Base-by-base conservation (phyloP, 78 protist genomes). In the Dictyostelium capitatum region DNA sequence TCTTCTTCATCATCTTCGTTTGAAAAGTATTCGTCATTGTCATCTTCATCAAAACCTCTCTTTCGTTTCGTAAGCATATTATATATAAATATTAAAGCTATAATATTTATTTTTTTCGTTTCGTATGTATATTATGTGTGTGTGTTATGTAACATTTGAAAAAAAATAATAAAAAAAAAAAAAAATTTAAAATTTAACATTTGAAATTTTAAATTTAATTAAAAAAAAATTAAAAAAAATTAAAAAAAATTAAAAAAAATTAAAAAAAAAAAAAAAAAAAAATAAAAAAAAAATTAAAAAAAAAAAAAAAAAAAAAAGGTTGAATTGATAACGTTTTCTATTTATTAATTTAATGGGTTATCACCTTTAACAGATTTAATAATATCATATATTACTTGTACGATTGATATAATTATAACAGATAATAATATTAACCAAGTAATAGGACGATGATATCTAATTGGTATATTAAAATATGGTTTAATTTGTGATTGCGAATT, bases 341-440 rank as follows among this genome's bases (percentile, higher is more conserved):
- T 43, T 70, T 70, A 1, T 72, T 75, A 75, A 46, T 75, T 67
- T 46, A 83, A 41, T 53, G 80, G 67, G 46, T 83, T 28, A 25
- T 73, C 19, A 19, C 91, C 91, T 25, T 46, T 6, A 9, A 48
- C 41, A 46, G 91, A 12, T 43, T 51, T 28, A 72, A 23, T 19
- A 43, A 64, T 56, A 23, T 83, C 82, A 83, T 83, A 83, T n/a
- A 73, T 32, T 0, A 83, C 46, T 48, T 83, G 91, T 43, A 65
- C 37, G 4, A 83, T 46, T 41, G 73, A 73, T 6, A 83, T 41
- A 6, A 37, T 30, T 0, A 53, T 23, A 2, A 69, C 59, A 0
- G 48, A 7, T 8, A 57, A 20, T n/a, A 83, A 12, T 4, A 83
- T 56, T 3, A n/a, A 19, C 25, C 11, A 47, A 43, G 91, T 83